A percentile compares a stretch with the other conserved stretches of the same genome.
Evolutionary conservation across 805 yeast species (phyloP).

Genomic region (Metschnikowia kofuensis): DNA sequence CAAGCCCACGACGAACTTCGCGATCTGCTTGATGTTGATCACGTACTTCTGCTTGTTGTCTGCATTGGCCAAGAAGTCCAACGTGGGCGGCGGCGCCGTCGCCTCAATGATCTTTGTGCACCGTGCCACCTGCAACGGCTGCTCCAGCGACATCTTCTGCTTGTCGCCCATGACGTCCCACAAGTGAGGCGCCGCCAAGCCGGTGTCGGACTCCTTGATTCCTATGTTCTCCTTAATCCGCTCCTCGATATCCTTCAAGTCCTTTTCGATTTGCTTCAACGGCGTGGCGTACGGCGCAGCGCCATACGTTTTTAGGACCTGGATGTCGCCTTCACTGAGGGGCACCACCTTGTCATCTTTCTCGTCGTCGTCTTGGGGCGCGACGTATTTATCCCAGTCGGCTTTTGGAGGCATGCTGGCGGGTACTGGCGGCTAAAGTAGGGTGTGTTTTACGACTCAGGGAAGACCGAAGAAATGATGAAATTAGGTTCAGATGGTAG

Average conservation of each 20-base stretch:
- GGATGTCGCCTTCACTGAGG: constrained; percentile 93
- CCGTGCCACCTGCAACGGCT: constrained; percentile 96
- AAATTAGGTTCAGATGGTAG: too few species aligned
- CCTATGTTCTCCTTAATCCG: constrained; percentile 95
- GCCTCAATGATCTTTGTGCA: constrained; percentile 94
- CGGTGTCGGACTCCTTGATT: constrained; percentile 92
- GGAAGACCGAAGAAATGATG: too few species aligned
- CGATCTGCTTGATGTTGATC: constrained; percentile 95
- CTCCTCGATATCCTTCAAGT: constrained; percentile 76
- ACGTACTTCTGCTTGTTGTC: constrained; percentile 91
- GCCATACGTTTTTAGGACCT: constrained; percentile 94
- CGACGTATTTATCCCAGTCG: constrained; percentile 96
- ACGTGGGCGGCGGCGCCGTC: constrained; percentile 31
- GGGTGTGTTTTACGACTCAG: too few species aligned
- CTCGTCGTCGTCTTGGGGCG: constrained; percentile 73
- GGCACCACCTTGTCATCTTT: constrained; percentile 74
- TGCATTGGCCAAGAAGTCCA: constrained; percentile 47
- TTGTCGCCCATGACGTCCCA: constrained; percentile 98
- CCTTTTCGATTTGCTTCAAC: constrained; percentile 81
- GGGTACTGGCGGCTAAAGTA: neutral
- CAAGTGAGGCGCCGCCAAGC: constrained; percentile 92
- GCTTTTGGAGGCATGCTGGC: constrained; percentile 86
- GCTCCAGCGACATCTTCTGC: constrained; percentile 89
- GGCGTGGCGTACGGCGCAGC: constrained; percentile 91
- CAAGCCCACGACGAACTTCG: constrained; percentile 93